Conservation (phyloP, 306 rosid species). For the Prunus armeniaca region DNA sequence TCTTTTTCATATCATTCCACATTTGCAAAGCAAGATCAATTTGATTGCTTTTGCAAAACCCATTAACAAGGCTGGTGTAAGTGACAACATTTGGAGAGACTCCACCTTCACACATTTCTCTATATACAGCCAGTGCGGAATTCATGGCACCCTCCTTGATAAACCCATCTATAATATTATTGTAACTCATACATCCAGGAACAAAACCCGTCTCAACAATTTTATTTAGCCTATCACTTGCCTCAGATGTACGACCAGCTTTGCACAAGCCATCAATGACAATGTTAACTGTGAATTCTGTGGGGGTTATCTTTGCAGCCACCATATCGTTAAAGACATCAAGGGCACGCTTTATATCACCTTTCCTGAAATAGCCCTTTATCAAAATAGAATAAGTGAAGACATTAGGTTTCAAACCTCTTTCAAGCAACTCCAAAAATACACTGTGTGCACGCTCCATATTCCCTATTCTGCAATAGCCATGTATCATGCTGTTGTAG, state of each 20-base stretch:
- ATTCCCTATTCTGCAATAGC: conserved; percentile 54
- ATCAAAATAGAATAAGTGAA: conserved; percentile 52
- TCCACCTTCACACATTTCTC: conserved; percentile 59
- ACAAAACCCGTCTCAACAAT: conserved; percentile 49
- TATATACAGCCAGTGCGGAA: conserved; percentile 43
- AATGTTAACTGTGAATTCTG: conserved; percentile 41
- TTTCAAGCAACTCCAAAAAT: conserved; percentile 44
- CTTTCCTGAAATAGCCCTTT: conserved; percentile 55
- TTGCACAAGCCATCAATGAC: conserved; percentile 72
- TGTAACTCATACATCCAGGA: conserved; percentile 56
- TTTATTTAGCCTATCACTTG: conserved; percentile 40
- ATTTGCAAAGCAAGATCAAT: conserved; percentile 60
- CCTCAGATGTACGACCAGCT: conserved; percentile 54
- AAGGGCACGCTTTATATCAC: conserved; percentile 43
- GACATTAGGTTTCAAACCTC: conserved; percentile 58
- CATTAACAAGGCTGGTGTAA: conserved; percentile 61
- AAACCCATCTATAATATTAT: conserved; percentile 64
- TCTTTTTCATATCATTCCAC: conserved; percentile 55
- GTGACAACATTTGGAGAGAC: conserved; percentile 58
- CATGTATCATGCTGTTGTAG: conserved; percentile 60
- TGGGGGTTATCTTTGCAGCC: conserved; percentile 50
- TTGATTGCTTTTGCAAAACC: conserved; percentile 58
- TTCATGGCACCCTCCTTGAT: conserved; percentile 55
- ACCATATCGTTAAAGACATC: conserved; percentile 56
- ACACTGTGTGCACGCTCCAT: conserved; percentile 47